A percentile compares a stretch with the other conserved stretches of the same genome.
These are phyloP conservation scores for Leccinum aurantiacum DNA, from an alignment of 768 basidiomycete species.

Conservation along the genomic window DNA sequence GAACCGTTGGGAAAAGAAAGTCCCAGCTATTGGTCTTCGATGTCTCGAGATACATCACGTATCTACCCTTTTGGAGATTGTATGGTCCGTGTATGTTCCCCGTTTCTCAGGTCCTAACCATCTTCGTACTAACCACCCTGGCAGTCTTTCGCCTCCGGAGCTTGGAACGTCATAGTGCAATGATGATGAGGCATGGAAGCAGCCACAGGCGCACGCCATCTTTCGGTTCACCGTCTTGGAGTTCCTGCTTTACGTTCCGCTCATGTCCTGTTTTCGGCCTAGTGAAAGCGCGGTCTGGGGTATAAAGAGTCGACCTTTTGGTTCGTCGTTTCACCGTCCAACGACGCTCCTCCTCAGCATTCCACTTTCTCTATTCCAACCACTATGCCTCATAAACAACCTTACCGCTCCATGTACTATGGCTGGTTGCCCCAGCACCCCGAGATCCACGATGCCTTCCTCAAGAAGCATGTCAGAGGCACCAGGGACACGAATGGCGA, in stretches of 20 bases:
- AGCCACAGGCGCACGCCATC: too few relatives aligned
- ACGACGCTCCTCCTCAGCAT: not conserved
- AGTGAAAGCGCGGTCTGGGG: not conserved
- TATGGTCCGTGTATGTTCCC: too few relatives aligned
- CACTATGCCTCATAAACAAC: not conserved
- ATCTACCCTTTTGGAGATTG: too few relatives aligned
- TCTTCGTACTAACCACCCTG: too few relatives aligned
- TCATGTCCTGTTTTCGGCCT: not conserved
- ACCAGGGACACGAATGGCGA: too few relatives aligned
- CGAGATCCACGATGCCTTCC: not conserved
- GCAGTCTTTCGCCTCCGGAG: too few relatives aligned
- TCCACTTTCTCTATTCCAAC: not conserved
- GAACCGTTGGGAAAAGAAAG: too few relatives aligned
- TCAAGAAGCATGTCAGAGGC: not conserved
- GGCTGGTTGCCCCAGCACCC: slow-evolving; percentile 1
- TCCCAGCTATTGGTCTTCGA: too few relatives aligned
- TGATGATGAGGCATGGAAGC: too few relatives aligned
- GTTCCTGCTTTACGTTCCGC: not conserved
- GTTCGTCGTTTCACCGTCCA: not conserved
- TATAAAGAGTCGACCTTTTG: not conserved
- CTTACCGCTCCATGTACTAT: not conserved
- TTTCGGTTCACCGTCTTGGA: not conserved
- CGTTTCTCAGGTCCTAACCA: too few relatives aligned
- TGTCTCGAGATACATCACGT: too few relatives aligned
- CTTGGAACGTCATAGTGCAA: too few relatives aligned